Percentiles rank a stretch among this genome's conserved stretches.
phyloP scores from a whole-genome alignment of 805 yeast species.

The Ogataea trehaloabstinens region DNA sequence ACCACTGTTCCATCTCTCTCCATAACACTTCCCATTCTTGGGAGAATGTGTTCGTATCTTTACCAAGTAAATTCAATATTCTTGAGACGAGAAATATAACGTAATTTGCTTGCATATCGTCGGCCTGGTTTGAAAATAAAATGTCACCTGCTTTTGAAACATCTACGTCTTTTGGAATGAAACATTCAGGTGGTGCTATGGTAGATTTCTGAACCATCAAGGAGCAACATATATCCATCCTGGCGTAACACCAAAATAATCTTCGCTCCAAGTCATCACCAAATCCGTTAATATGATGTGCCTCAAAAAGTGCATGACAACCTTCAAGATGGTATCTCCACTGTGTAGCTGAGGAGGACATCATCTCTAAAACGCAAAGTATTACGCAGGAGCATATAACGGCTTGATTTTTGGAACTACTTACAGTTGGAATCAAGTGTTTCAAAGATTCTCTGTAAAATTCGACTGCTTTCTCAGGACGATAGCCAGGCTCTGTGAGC shows the following conservation, averaged over 20 bases:
- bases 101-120: conserved; percentile 36
- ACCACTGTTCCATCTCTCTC: not conserved
- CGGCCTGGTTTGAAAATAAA: conserved; percentile 11
- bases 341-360: conserved; percentile 34
- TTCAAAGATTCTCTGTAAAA: not conserved
- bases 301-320: conserved; percentile 34
- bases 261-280: conserved; percentile 32
- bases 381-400: conserved; percentile 10
- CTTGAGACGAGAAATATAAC: conserved; percentile 35
- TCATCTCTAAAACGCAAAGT: conserved; percentile 37
- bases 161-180: conserved; percentile 4
- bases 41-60: conserved; percentile 14
- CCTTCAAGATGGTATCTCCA: conserved; percentile 41
- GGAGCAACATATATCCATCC: conserved; percentile 39
- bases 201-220: conserved; percentile 38
- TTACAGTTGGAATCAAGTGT: not conserved
- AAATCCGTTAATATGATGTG: conserved; percentile 37
- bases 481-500: conserved; percentile 2
- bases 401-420: not conserved
- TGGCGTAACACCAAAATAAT: conserved; percentile 39
- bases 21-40: not conserved
- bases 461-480: not conserved
- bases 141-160: conserved; percentile 30
- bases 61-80: conserved; percentile 31
- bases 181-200: conserved; percentile 16